phyloP scores from a whole-genome alignment of 495 filamentous ascomycete species.

The Tuber brumale region DNA sequence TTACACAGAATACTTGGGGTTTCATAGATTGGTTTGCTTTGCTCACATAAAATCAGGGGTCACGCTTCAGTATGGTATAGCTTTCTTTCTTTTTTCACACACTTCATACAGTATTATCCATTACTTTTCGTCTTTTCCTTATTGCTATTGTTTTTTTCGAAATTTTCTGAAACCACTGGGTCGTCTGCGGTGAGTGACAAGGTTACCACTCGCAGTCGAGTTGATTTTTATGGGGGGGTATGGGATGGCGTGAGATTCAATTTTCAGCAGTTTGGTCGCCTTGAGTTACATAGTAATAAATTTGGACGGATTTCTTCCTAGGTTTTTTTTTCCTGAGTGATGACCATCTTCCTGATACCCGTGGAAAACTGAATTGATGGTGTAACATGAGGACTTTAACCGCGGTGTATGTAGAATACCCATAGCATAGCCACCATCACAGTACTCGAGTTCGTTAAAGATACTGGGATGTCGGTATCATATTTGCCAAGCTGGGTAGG shows the following conservation, averaged over 20 bases:
- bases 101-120: conserved; percentile 12
- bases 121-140: conserved; percentile 16
- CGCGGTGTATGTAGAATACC: background rate
- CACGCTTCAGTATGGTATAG: conserved; percentile 30
- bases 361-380: background rate
- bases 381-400: background rate
- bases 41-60: conserved; percentile 39
- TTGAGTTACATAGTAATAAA: conserved; percentile 37
- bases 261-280: conserved; percentile 13
- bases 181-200: background rate
- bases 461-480: background rate
- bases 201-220: background rate
- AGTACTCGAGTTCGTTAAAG: background rate
- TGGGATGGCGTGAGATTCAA: background rate
- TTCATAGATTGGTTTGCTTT: conserved; percentile 41
- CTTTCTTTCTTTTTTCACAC: conserved; percentile 18
- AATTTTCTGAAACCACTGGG: background rate
- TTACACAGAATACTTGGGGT: conserved; percentile 31
- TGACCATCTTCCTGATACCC: background rate
- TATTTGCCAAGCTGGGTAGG: background rate
- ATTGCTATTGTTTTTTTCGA: background rate
- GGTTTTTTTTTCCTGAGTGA: background rate
- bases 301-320: conserved; percentile 30
- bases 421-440: background rate
- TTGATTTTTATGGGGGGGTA: background rate